Evolutionary conservation across 2,329 filamentous ascomycete species (phyloP), one percentile per base, ranked within the genome.

Genomic region (Aspergillus quadricinctus): DNA sequence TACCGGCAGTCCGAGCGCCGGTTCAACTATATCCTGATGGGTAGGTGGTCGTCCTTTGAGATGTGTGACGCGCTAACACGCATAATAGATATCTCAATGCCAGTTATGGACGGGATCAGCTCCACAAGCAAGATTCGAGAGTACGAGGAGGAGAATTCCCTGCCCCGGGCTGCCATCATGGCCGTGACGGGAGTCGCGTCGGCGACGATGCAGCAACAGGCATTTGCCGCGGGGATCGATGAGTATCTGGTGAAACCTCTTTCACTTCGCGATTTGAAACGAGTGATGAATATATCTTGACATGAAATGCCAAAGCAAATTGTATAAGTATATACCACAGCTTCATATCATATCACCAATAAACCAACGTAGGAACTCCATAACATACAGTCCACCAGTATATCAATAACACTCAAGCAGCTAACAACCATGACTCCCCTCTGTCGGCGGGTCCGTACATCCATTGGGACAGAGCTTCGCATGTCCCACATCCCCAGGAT

Each of bases 41-140:
- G 69, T 71, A 45, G 25, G 66, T 60, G 5, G n/a, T 45, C 2
- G 14, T 14, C 31, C 14, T 40, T 4, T 41, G 31, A 45, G 25
- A n/a, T 3, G 8, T 4, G 28, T 11, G 17, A 10, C 7, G 5
- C 23, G 4, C 57, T 41, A 45, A 29, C 21, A 4, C 57, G 66
- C 50, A 61, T 62, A 68, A 58, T 66, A 77, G 75, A 78, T 55
- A 70, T 78, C 21, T 73, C 69, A 17, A 78, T 78, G 75, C 76
- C 76, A 1, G 62, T 77, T 6, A 72, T 78, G 72, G 71, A 78
- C 53, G 76, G 77, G 1, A 72, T 79, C 27, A 68, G 71, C 25
- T 74, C 76, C 6, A 77, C 76, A 1, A 66, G 70, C 14, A 68
- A 69, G 19, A 78, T 79, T 53, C 70, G 77, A 21, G 62, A 67